Percentiles rank a stretch among this genome's conserved stretches.
These are phyloP conservation scores for Penicillium subrubescens DNA, from an alignment of 495 filamentous ascomycete genomes.

Conservation along the genomic window DNA sequence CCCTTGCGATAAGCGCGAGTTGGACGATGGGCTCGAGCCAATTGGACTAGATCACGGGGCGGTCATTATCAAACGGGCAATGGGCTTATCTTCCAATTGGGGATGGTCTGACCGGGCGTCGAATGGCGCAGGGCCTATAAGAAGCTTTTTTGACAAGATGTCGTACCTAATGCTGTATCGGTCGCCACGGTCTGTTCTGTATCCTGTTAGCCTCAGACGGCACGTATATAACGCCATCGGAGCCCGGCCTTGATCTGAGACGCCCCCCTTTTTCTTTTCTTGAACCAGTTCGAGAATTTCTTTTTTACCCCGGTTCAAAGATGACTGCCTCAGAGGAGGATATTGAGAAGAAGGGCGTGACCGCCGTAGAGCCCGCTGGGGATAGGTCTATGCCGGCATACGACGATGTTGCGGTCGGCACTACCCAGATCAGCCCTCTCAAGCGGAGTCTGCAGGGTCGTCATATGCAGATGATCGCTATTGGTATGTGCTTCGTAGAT, in stretches of 20 bases:
- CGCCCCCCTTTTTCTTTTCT: not conserved
- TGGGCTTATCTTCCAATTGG: conserved; percentile 3
- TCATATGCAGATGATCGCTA: conserved; percentile 78
- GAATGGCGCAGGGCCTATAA: conserved; percentile 7
- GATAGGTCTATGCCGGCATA: conserved; percentile 6
- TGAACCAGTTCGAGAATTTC: conserved; percentile 1
- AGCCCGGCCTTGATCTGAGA: not conserved
- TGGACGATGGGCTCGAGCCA: not conserved
- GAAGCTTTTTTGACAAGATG: conserved; percentile 5
- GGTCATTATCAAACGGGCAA: not conserved
- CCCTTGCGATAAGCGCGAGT: conserved; percentile 7
- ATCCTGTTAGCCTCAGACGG: not conserved
- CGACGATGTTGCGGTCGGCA: conserved; percentile 7
- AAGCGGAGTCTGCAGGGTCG: conserved; percentile 51
- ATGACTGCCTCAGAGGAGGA: conserved; percentile 25
- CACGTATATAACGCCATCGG: conserved; percentile 16
- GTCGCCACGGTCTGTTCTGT: not conserved
- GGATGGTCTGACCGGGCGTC: conserved; percentile 9
- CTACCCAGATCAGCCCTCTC: conserved; percentile 42
- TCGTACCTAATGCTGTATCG: not conserved
- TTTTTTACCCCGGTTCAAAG: not conserved
- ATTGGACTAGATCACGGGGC: conserved; percentile 6
- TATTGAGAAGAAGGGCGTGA: conserved; percentile 20
- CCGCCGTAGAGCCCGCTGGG: conserved; percentile 9
- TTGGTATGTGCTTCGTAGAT: conserved; percentile 45